Evolutionary conservation across 2,329 filamentous ascomycete genomes (phyloP), one percentile per base, ranked within the genome.

Genomic region (Nemania abortiva): DNA sequence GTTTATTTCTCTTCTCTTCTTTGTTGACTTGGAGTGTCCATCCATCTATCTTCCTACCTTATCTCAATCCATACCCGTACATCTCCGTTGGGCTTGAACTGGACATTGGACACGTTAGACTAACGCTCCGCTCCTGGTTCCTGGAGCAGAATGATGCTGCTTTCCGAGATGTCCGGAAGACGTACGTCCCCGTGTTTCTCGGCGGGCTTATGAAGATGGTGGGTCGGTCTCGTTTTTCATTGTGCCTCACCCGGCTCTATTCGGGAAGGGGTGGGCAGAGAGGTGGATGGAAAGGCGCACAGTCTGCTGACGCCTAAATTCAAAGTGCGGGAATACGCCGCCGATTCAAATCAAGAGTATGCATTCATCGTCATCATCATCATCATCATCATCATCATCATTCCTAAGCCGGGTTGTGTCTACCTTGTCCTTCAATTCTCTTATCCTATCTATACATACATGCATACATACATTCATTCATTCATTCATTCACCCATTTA

Each of bases 191-290:
- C 57, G 78, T 82, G 37, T 80, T 82, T 61, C 74, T 83, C 1
- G 79, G 80, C 2, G 80, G 81, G 0, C 67, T 82, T 29, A 80
- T 82, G 77, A 79, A 81, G 39, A 76, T 76, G 54, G 79, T 81
- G 60, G 56, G 74, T 63, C n/a, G n/a, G n/a, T n/a, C 9, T 31
- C 20, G 9, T 27, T 5, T 52, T 52, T 7, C 4, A 6, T 52
- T 52, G 10, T 24, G 20, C 20, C n/a, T n/a, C n/a, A n/a, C n/a
- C n/a, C n/a, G n/a, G n/a, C n/a, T n/a, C n/a, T n/a, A 42, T 10
- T 5, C 9, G 13, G 6, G 6, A 15, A 15, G 6, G 13, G 37
- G 37, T 49, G 6, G 45, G 5, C 24, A 24, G 6, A 11, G 22
- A 10, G n/a, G 20, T 24, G 13, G 31, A 47, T 47, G 42, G 20